Evolutionary conservation across 805 yeast species (phyloP).

Genomic region (Metschnikowia baotianmanensis): DNA sequence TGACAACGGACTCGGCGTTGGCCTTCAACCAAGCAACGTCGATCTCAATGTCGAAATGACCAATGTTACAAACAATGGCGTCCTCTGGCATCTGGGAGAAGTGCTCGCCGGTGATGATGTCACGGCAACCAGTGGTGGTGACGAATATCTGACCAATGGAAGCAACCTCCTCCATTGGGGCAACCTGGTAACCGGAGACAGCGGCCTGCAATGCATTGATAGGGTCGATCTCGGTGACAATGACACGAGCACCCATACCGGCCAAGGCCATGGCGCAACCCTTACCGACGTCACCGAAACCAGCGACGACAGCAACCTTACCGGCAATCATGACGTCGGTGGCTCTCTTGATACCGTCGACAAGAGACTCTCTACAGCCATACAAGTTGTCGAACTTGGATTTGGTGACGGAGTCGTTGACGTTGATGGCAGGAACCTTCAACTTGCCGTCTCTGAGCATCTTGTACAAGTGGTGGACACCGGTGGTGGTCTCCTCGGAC

Average conservation of each 20-base stretch:
- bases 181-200: slow-evolving; percentile 97
- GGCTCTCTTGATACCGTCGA: slow-evolving; percentile 99
- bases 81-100: slow-evolving; percentile 95
- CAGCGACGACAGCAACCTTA: slow-evolving; percentile 98
- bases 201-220: slow-evolving; percentile 99
- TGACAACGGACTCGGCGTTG: slow-evolving; percentile 88
- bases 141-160: slow-evolving; percentile 94
- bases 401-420: slow-evolving; percentile 98
- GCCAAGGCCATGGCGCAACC: slow-evolving; percentile 99
- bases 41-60: slow-evolving; percentile 98
- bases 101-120: slow-evolving; percentile 87
- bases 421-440: slow-evolving; percentile 99
- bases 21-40: slow-evolving; percentile 99
- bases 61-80: slow-evolving; percentile 99
- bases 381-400: slow-evolving; percentile 98
- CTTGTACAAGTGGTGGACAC: slow-evolving; percentile 98
- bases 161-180: slow-evolving; percentile 92
- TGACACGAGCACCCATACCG: slow-evolving; percentile 99
- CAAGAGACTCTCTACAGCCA: slow-evolving; percentile 98
- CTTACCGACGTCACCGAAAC: slow-evolving; percentile 99
- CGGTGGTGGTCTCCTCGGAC: slow-evolving; percentile 99
- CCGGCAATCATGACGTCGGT: slow-evolving; percentile 99
- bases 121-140: slow-evolving; percentile 99
- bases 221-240: slow-evolving; percentile 97
- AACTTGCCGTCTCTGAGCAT: slow-evolving; percentile 83